phyloP scores from a whole-genome alignment of 2,329 filamentous ascomycete genomes.

The Penicillium sp. region DNA sequence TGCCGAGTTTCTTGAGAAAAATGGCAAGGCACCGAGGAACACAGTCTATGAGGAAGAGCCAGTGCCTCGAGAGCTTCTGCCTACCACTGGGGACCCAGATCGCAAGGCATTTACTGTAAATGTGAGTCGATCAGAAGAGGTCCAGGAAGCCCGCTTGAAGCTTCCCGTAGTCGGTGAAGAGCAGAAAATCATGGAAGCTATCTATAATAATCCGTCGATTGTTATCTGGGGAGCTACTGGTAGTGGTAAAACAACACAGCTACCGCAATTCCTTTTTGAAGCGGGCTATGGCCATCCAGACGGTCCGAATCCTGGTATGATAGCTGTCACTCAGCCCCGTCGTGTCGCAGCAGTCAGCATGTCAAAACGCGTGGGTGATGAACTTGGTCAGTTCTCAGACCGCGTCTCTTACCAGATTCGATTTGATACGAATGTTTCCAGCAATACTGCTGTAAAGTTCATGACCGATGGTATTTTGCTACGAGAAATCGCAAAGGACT shows the following conservation, averaged over 20 bases:
- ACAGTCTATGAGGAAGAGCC: constrained; percentile 37
- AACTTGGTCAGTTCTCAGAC: constrained; percentile 72
- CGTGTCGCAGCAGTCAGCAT: constrained; percentile 96
- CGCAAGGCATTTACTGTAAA: constrained; percentile 74
- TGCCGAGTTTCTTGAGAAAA: constrained; percentile 24
- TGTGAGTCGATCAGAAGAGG: constrained; percentile 65
- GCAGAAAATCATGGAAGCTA: constrained; percentile 96
- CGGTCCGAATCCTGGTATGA: constrained; percentile 82
- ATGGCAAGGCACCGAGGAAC: constrained; percentile 33
- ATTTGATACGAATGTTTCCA: constrained; percentile 78
- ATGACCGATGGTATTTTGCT: constrained; percentile 98
- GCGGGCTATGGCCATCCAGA: constrained; percentile 78
- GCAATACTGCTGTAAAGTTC: constrained; percentile 89
- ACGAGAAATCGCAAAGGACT: constrained; percentile 85
- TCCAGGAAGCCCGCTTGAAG: constrained; percentile 73
- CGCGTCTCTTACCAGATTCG: constrained; percentile 90
- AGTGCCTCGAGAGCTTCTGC: constrained; percentile 35
- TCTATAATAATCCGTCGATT: constrained; percentile 84
- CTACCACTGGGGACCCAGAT: constrained; percentile 41
- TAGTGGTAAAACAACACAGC: constrained; percentile 95
- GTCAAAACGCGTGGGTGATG: constrained; percentile 83
- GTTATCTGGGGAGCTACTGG: constrained; percentile 93
- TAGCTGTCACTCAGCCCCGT: constrained; percentile 90
- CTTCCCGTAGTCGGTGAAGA: constrained; percentile 92
- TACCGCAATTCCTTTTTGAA: constrained; percentile 94